Evolutionary conservation across 805 yeast genomes (phyloP).

Genomic region (Ogataea nitratoaversa): DNA sequence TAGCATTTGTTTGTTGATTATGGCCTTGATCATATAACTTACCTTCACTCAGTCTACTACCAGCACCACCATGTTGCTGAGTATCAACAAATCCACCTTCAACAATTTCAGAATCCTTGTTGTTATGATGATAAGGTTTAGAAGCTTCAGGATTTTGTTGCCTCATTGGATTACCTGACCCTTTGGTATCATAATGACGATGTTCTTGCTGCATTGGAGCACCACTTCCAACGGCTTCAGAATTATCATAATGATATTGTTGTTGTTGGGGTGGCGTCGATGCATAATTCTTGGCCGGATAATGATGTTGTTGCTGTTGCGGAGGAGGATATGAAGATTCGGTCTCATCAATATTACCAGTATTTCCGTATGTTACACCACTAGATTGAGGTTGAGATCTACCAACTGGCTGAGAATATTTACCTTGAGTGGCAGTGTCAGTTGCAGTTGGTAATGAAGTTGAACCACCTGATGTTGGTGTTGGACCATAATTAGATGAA

Average conservation of each 20-base stretch:
- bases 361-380: not conserved
- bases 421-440: not conserved
- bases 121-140: not conserved
- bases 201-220: not conserved
- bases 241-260: not conserved
- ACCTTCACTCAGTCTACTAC: not conserved
- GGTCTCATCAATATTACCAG: not conserved
- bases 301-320: not conserved
- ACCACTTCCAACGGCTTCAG: not conserved
- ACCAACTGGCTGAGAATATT: not conserved
- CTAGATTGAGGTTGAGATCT: not conserved
- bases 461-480: not conserved
- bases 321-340: not conserved
- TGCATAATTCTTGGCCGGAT: not conserved
- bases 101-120: slow-evolving; percentile 4
- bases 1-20: slow-evolving; percentile 3
- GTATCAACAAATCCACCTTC: slow-evolving; percentile 5
- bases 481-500: not conserved
- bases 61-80: not conserved
- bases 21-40: not conserved
- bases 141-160: not conserved
- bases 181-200: not conserved
- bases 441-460: not conserved
- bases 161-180: not conserved
- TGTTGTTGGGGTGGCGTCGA: not conserved